These are phyloP conservation scores for Fulvia fulva DNA, from an alignment of 2,329 filamentous ascomycete species.

Conservation along the genomic window DNA sequence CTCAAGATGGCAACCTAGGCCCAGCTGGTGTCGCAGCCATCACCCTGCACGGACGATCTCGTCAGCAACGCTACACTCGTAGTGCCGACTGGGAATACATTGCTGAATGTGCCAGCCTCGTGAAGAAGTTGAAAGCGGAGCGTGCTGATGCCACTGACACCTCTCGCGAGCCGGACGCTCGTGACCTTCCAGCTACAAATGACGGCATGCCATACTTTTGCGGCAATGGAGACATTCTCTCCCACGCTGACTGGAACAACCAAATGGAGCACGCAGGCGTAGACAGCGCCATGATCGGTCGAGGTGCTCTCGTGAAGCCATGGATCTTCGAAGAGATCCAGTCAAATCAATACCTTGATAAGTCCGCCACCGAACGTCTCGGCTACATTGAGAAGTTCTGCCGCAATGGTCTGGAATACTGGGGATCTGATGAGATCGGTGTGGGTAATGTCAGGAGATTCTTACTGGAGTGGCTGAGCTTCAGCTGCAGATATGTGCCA, in stretches of 20 bases:
- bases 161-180: constrained; percentile 67
- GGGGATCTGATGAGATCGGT: constrained; percentile 93
- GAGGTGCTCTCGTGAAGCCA: constrained; percentile 92
- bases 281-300: constrained; percentile 95
- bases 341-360: constrained; percentile 89
- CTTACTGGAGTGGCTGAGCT: constrained; percentile 92
- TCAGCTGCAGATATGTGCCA: constrained; percentile 86
- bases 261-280: constrained; percentile 74
- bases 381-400: constrained; percentile 83
- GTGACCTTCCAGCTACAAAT: constrained; percentile 63
- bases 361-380: constrained; percentile 82
- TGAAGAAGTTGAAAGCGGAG: constrained; percentile 73
- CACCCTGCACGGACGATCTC: constrained; percentile 86
- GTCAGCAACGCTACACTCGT: constrained; percentile 90
- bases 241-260: constrained; percentile 78
- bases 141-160: constrained; percentile 69
- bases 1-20: constrained; percentile 61
- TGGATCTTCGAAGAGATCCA: constrained; percentile 98
- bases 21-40: constrained; percentile 88
- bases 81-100: constrained; percentile 96
- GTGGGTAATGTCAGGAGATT: constrained; percentile 88
- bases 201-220: constrained; percentile 64
- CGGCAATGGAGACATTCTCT: constrained; percentile 95
- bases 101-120: constrained; percentile 77
- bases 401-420: constrained; percentile 84